Evolutionary conservation across 331 rosid genomes (phyloP).

Genomic region (Phaseolus coccineus): DNA sequence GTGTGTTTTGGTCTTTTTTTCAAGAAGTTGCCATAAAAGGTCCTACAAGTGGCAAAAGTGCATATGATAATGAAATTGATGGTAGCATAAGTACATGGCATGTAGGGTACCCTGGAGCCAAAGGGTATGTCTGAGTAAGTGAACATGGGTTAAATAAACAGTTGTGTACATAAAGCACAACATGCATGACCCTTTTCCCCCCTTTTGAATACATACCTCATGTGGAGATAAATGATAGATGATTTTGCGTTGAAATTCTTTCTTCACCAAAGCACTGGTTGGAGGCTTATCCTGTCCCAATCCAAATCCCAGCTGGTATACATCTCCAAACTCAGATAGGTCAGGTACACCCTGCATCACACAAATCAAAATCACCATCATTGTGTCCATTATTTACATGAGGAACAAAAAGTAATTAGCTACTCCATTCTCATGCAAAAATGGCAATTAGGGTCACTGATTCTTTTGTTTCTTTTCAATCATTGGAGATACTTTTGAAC

Average conservation of each 20-base stretch:
- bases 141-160: constrained; percentile 38
- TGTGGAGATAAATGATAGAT: constrained; percentile 69
- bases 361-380: background rate
- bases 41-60: constrained; percentile 50
- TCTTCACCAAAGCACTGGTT: constrained; percentile 72
- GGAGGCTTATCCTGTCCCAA: constrained; percentile 76
- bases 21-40: constrained; percentile 33
- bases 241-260: constrained; percentile 73
- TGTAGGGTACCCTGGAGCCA: constrained; percentile 49
- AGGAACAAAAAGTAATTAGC: constrained; percentile 14
- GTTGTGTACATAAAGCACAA: constrained; percentile 17
- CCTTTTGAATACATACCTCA: constrained; percentile 55
- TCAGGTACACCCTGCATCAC: constrained; percentile 73
- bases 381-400: background rate
- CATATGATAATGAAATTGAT: constrained; percentile 41
- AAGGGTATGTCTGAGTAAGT: constrained; percentile 19
- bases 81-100: constrained; percentile 31
- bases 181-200: background rate
- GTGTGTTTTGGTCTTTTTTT: background rate
- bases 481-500: constrained; percentile 36
- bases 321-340: constrained; percentile 74
- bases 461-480: constrained; percentile 46
- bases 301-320: constrained; percentile 69
- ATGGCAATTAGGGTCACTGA: constrained; percentile 25
- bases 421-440: constrained; percentile 9